Base-by-base conservation (phyloP, 2,329 filamentous ascomycete species). In the Fusarium redolens region DNA sequence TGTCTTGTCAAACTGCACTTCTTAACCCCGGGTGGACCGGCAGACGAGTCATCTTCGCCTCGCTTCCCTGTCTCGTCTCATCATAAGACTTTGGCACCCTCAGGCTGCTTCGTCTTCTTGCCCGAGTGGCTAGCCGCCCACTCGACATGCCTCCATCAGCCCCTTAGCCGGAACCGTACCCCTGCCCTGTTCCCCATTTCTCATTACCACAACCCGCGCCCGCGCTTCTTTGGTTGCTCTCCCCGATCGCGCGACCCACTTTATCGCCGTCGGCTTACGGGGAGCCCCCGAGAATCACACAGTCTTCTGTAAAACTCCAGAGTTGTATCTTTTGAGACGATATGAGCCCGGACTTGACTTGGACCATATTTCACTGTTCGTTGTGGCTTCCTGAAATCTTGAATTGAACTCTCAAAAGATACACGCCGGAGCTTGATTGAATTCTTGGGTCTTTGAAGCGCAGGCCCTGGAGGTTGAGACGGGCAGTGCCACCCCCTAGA, bases 221-320 rank as follows among this genome's bases (percentile, higher is more conserved):
- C 62, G 72, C 65, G 65, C 65, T 59, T 67, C 50, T 71, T 61
- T 58, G 38, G 58, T 48, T 63, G 38, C 44, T 60, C 58, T 44
- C 65, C 68, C 75, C 73, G 69, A 61, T 68, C 56, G 60, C 52
- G 64, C 61, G 72, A 62, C 59, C 71, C 72, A 76, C 73, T 70
- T 65, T 72, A 67, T 71, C 73, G 71, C 69, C 73, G 73, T 73
- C 63, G 73, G 67, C 63, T 72, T 72, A 77, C 75, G 74, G 75
- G 63, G 64, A 47, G 38, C 54, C 64, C 64, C 74, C 75, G 75
- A 77, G 69, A 60, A 63, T 66, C 31, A 18, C n/a, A 17, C 18
- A 57, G 31, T 25, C 41, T 50, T 35, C 17, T 58, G 45, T 52
- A 47, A 69, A 61, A 56, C 62, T 25, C 33, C 47, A 60, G 55